These are phyloP conservation scores for Rhynchosporium graminicola DNA, from an alignment of 2,329 filamentous ascomycete genomes.

Conservation along the genomic window DNA sequence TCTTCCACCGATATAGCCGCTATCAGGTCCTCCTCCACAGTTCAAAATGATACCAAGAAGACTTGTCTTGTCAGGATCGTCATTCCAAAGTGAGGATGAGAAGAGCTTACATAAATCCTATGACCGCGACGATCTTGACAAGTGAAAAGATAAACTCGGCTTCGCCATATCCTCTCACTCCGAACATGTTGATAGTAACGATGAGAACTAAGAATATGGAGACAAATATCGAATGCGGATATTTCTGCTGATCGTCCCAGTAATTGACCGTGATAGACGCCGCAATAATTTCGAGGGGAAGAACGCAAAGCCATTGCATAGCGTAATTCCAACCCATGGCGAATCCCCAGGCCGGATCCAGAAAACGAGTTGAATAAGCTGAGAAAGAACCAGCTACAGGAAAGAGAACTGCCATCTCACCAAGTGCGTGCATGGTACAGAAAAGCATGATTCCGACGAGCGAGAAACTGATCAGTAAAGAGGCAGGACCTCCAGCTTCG, in stretches of 20 bases:
- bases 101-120: slow-evolving; percentile 77
- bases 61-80: slow-evolving; percentile 45
- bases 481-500: slow-evolving; percentile 72
- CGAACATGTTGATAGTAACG: slow-evolving; percentile 81
- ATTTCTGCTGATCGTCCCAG: slow-evolving; percentile 59
- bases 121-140: slow-evolving; percentile 81
- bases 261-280: slow-evolving; percentile 82
- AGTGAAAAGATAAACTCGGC: slow-evolving; percentile 86
- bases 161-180: slow-evolving; percentile 86
- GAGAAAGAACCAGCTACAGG: slow-evolving; percentile 92
- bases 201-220: slow-evolving; percentile 78
- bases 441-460: slow-evolving; percentile 87
- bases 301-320: slow-evolving; percentile 80
- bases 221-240: slow-evolving; percentile 76
- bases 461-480: slow-evolving; percentile 73
- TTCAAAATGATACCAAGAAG: slow-evolving; percentile 85
- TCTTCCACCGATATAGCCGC: slow-evolving; percentile 76
- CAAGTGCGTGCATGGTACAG: slow-evolving; percentile 87
- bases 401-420: slow-evolving; percentile 87
- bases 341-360: slow-evolving; percentile 93
- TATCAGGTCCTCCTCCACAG: slow-evolving; percentile 72
- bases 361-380: slow-evolving; percentile 85
- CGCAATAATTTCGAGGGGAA: slow-evolving; percentile 85
- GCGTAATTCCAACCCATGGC: slow-evolving; percentile 92
- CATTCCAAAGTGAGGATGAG: slow-evolving; percentile 10